These are phyloP conservation scores for Auricularia sp. DNA, from an alignment of 768 basidiomycete species.

Conservation along the genomic window DNA sequence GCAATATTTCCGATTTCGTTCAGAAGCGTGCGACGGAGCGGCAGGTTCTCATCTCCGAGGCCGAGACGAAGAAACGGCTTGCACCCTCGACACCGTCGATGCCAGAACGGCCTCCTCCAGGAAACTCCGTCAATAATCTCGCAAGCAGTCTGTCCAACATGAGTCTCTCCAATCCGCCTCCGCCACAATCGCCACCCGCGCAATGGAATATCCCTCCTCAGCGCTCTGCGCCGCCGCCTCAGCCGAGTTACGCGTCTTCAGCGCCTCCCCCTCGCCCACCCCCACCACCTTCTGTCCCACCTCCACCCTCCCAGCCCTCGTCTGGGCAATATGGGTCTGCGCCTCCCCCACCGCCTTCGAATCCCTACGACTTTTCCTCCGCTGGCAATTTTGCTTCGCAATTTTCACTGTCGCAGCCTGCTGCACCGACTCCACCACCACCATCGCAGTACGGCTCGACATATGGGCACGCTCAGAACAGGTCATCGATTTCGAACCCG, in stretches of 20 bases:
- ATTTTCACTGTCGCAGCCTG: not conserved
- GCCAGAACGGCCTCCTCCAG: slow-evolving; percentile 34
- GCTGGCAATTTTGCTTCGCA: not conserved
- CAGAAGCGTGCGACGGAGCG: slow-evolving; percentile 57
- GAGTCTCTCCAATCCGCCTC: slow-evolving; percentile 6
- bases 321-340: not conserved
- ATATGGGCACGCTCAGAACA: not conserved
- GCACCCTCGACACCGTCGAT: slow-evolving; percentile 38
- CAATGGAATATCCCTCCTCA: slow-evolving; percentile 12
- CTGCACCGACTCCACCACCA: not conserved
- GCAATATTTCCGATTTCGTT: slow-evolving; percentile 53
- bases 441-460: not conserved
- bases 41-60: slow-evolving; percentile 50
- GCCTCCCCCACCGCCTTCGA: slow-evolving; percentile 12
- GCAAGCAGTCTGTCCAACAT: slow-evolving; percentile 8
- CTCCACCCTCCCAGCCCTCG: slow-evolving; percentile 3
- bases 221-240: slow-evolving; percentile 12
- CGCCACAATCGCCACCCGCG: slow-evolving; percentile 3
- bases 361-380: not conserved
- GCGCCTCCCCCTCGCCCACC: slow-evolving; percentile 16
- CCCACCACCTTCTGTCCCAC: slow-evolving; percentile 10
- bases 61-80: slow-evolving; percentile 63
- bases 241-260: slow-evolving; percentile 17
- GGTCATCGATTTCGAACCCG: not conserved
- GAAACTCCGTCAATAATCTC: not conserved